Evolutionary conservation across 805 yeast species (phyloP), one percentile per base, ranked within the genome.

Genomic region (Monosporozyma solicola): DNA sequence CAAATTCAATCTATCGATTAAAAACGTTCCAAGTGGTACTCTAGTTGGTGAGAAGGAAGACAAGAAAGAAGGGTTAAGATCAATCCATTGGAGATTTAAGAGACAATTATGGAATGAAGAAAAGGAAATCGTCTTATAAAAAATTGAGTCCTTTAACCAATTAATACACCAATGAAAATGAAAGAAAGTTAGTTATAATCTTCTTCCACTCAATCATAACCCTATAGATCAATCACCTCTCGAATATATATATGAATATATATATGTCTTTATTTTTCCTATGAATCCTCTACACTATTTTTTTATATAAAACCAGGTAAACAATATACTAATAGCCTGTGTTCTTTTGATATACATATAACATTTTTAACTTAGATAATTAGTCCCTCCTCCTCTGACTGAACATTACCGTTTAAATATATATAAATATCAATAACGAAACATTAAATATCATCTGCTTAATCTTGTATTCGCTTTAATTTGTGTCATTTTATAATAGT

Each of bases 21-120:
- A 76, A 58, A 83, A 85, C 64, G 84, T 80, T 22, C 84, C 88
- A 20, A 83, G 88, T 52, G 92, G 95, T 49, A 72, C 85, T 10
- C 55, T 70, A 27, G 75, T 74, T 56, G 80, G 79, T 51, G 79
- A 80, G 8, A 83, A 82, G 61, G 78, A 82, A 47, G 88, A 81
- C 54, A 70, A 67, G 53, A 64, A 63, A 50, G 65, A 71, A 29
- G 78, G 76, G 20, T 69, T 72, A 2, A 65, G 79, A 16, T 71
- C 75, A 33, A 55, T 65, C 43, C 95, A 87, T 68, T 87, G 95
- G 95, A 80, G 92, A 74, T 80, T 84, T 60, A 71, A 72, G 54
- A 72, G 78, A 53, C 71, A 73, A 37, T 75, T 76, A 56, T 82
- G 86, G 80, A 75, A 76, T 53, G 67, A 70, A 10, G 94, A 86